phyloP scores from a whole-genome alignment of 2,329 filamentous ascomycete genomes.

The Simplicillium sp. region DNA sequence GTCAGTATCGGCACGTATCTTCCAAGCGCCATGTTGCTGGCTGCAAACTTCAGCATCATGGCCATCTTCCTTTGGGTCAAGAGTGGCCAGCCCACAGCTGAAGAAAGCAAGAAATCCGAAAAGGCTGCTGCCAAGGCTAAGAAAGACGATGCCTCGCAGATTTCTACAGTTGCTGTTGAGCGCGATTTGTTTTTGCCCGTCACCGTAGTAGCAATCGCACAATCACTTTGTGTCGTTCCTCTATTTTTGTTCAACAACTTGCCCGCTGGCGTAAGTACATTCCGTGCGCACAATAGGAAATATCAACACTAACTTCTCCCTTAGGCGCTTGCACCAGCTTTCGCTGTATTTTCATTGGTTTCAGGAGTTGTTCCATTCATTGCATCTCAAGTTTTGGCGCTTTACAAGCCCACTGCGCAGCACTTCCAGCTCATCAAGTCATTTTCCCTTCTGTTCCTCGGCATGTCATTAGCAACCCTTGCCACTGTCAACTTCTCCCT shows the following conservation, averaged over 20 bases:
- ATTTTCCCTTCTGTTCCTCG: constrained; percentile 84
- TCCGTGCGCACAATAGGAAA: background rate
- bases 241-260: constrained; percentile 80
- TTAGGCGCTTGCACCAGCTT: constrained; percentile 51
- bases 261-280: constrained; percentile 48
- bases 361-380: constrained; percentile 48
- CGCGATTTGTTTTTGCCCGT: constrained; percentile 65
- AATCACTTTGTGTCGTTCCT: constrained; percentile 70
- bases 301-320: constrained; percentile 1
- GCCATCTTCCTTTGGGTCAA: constrained; percentile 90
- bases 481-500: constrained; percentile 95
- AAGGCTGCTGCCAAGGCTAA: constrained; percentile 9
- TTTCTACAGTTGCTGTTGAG: constrained; percentile 31
- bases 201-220: constrained; percentile 59
- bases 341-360: constrained; percentile 44
- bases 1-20: constrained; percentile 97
- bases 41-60: constrained; percentile 91
- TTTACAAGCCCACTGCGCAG: constrained; percentile 49
- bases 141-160: background rate
- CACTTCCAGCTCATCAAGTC: constrained; percentile 75
- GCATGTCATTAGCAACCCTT: constrained; percentile 83
- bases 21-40: constrained; percentile 93
- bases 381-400: constrained; percentile 45
- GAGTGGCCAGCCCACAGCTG: constrained; percentile 52
- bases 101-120: constrained; percentile 14